Conservation (phyloP, 2,329 filamentous ascomycete genomes). For the Phaeophleospora eucalypticola region DNA sequence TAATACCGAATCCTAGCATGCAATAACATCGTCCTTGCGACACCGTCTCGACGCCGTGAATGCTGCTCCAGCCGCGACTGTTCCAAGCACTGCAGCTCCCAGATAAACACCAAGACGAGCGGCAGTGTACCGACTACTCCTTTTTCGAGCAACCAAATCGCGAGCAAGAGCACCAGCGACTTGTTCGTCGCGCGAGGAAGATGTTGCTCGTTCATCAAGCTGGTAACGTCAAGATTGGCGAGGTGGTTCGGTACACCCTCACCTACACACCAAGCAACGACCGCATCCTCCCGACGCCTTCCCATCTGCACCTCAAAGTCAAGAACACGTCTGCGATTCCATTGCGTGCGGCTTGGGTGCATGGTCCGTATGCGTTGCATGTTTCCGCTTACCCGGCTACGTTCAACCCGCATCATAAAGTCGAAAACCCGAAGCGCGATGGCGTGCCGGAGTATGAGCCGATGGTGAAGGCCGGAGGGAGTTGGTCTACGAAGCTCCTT, state of each 20-base stretch:
- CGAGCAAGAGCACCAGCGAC: not conserved
- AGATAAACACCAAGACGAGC: not conserved
- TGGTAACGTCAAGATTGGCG: slow-evolving; percentile 88
- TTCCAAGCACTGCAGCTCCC: slow-evolving; percentile 6
- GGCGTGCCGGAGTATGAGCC: slow-evolving; percentile 84
- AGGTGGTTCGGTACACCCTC: slow-evolving; percentile 83
- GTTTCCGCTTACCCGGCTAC: slow-evolving; percentile 78
- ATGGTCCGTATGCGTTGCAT: slow-evolving; percentile 89
- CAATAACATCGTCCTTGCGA: slow-evolving; percentile 7
- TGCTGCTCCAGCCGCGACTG: slow-evolving; percentile 11
- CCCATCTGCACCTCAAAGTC: slow-evolving; percentile 76
- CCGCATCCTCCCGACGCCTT: slow-evolving; percentile 81
- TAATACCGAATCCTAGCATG: not conserved
- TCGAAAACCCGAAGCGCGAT: slow-evolving; percentile 58
- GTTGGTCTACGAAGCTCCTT: slow-evolving; percentile 73
- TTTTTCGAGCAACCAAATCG: slow-evolving; percentile 6
- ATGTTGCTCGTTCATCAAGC: slow-evolving; percentile 93
- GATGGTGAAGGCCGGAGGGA: slow-evolving; percentile 88
- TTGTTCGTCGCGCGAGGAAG: not conserved
- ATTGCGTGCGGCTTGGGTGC: slow-evolving; percentile 88
- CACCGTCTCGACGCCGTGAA: slow-evolving; percentile 5
- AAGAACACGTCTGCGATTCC: slow-evolving; percentile 90
- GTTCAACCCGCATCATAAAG: slow-evolving; percentile 79
- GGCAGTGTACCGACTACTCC: slow-evolving; percentile 1
- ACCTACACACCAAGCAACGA: slow-evolving; percentile 88